These are phyloP conservation scores for Nemania abortiva DNA, from an alignment of 2,329 filamentous ascomycete genomes.

Conservation along the genomic window DNA sequence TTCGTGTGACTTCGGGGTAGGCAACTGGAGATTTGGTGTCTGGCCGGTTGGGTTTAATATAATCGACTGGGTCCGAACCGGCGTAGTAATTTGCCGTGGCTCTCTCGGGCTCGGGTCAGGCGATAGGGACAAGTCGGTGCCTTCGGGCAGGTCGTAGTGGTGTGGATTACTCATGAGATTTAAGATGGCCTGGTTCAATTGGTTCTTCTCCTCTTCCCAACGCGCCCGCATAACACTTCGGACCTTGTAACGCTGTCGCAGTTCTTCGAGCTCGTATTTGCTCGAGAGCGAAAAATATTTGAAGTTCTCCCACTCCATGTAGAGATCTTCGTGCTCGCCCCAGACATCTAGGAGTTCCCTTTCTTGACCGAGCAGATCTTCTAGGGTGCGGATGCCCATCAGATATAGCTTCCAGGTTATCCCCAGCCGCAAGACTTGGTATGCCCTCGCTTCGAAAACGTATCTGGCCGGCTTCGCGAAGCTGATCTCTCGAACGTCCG, in stretches of 20 bases:
- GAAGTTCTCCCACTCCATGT: conserved; percentile 41
- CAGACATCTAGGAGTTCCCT: conserved; percentile 14
- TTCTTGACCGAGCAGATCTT: conserved; percentile 31
- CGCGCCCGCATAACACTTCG: neutral
- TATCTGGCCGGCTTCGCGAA: conserved; percentile 24
- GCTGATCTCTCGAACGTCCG: neutral
- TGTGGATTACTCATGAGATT: neutral
- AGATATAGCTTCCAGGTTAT: conserved; percentile 29
- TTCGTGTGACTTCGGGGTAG: no score
- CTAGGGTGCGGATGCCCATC: neutral
- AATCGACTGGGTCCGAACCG: no score
- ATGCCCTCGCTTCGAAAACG: conserved; percentile 26
- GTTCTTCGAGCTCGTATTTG: neutral
- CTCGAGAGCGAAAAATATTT: conserved; percentile 21
- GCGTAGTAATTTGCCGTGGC: no score
- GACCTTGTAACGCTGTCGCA: conserved; percentile 20
- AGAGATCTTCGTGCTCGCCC: conserved; percentile 40
- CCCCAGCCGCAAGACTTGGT: conserved; percentile 20
- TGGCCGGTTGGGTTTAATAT: no score
- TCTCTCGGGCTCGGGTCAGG: no score
- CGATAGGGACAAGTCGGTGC: no score
- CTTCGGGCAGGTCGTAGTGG: neutral
- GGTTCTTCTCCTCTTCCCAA: conserved; percentile 19
- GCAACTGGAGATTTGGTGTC: no score
- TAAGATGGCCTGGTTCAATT: conserved; percentile 12